Evolutionary conservation across 352 stramenopile genomes (phyloP).

Genomic region (Phytophthora aleatoria): DNA sequence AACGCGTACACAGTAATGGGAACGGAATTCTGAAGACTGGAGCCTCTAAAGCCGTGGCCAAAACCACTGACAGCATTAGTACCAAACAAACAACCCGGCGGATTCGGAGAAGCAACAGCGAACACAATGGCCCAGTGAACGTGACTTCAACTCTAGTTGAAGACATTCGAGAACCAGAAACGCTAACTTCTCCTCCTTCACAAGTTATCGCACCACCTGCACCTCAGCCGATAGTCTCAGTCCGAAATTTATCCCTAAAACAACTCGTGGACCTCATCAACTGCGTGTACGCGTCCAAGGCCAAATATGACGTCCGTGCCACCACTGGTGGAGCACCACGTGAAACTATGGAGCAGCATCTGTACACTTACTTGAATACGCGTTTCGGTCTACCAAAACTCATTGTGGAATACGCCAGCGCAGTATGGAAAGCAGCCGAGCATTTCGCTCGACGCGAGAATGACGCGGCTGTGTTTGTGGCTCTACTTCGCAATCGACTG

Average conservation of each 20-base stretch:
- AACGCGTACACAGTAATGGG: conserved; percentile 16
- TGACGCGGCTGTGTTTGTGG: conserved; percentile 79
- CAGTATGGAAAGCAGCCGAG: conserved; percentile 79
- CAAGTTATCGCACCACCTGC: conserved; percentile 4
- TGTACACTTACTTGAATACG: conserved; percentile 90
- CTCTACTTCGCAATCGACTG: conserved; percentile 77
- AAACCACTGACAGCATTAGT: conserved; percentile 8
- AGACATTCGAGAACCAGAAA: conserved; percentile 15
- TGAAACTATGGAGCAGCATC: conserved; percentile 89
- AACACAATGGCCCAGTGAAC: neutral
- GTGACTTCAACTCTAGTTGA: neutral
- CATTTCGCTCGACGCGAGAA: conserved; percentile 57
- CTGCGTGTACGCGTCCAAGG: conserved; percentile 75
- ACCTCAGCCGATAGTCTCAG: conserved; percentile 3
- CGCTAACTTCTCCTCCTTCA: neutral
- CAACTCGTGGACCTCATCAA: conserved; percentile 80
- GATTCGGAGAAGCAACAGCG: conserved; percentile 31
- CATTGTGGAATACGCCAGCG: conserved; percentile 79
- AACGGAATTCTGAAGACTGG: conserved; percentile 10
- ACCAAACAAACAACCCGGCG: conserved; percentile 9
- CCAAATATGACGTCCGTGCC: conserved; percentile 64
- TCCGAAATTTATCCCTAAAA: conserved; percentile 72
- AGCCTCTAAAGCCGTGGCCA: neutral
- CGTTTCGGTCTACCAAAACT: conserved; percentile 80
- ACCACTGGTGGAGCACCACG: conserved; percentile 48